Evolutionary conservation across 116 monocot genomes (phyloP).

Genomic region (Phalaenopsis hybrid): DNA sequence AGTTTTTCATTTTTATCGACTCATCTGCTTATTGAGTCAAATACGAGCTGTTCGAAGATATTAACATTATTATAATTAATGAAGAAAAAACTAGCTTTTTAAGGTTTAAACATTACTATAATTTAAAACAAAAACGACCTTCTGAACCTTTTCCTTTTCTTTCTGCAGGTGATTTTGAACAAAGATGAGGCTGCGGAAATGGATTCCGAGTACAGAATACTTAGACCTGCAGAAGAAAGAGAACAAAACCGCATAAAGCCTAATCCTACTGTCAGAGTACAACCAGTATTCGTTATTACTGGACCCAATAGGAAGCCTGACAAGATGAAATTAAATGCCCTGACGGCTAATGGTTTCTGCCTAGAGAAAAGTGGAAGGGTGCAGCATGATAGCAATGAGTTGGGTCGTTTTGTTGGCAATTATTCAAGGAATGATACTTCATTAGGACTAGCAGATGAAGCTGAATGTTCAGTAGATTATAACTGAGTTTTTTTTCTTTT

Average conservation of each 20-base stretch:
- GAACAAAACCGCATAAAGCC: slow-evolving; percentile 70
- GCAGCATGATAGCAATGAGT: slow-evolving; percentile 51
- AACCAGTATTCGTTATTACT: slow-evolving; percentile 56
- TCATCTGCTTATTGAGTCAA: no score
- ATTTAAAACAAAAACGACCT: neutral
- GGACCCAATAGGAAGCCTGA: slow-evolving; percentile 13
- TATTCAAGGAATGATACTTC: slow-evolving; percentile 10
- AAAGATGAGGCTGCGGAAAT: slow-evolving; percentile 51
- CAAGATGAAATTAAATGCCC: slow-evolving; percentile 32
- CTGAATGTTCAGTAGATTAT: slow-evolving; percentile 52
- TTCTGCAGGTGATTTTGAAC: slow-evolving; percentile 66
- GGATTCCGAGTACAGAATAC: slow-evolving; percentile 51
- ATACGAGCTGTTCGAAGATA: no score
- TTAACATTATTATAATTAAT: no score
- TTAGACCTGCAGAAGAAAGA: slow-evolving; percentile 56
- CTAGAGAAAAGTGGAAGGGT: slow-evolving; percentile 85
- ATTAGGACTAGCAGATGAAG: slow-evolving; percentile 22
- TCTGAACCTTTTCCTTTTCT: neutral
- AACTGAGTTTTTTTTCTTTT: slow-evolving; percentile 14
- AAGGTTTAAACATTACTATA: neutral
- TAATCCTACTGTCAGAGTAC: slow-evolving; percentile 56
- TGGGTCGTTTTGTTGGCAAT: slow-evolving; percentile 8
- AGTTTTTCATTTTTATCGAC: no score
- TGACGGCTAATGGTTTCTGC: slow-evolving; percentile 48
- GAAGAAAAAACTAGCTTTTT: no score